phyloP scores from a whole-genome alignment of 2,329 filamentous ascomycete genomes.

The Ophiostoma sp. region DNA sequence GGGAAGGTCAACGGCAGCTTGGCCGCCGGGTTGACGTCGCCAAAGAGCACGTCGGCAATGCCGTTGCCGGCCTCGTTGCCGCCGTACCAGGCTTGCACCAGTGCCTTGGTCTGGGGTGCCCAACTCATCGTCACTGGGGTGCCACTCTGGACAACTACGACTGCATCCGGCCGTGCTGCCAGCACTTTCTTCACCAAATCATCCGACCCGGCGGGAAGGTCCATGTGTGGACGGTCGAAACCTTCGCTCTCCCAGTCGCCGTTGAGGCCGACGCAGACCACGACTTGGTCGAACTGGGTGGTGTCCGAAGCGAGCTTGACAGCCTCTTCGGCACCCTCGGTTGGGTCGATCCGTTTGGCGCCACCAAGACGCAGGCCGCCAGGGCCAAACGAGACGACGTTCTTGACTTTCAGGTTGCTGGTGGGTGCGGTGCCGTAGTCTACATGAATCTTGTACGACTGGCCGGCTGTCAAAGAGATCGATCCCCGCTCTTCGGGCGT shows the following conservation, averaged over 20 bases:
- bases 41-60: constrained; percentile 63
- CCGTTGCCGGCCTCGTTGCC: constrained; percentile 67
- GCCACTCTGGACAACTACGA: constrained; percentile 61
- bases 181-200: constrained; percentile 50
- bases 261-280: constrained; percentile 62
- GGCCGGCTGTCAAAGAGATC: constrained; percentile 34
- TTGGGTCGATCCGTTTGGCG: constrained; percentile 24
- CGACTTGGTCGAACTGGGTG: constrained; percentile 56
- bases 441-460: constrained; percentile 37
- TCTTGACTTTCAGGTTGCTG: constrained; percentile 17
- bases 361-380: constrained; percentile 41
- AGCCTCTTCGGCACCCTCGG: constrained; percentile 24
- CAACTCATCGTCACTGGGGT: constrained; percentile 58
- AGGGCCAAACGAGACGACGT: constrained; percentile 47
- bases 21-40: constrained; percentile 60
- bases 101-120: constrained; percentile 48
- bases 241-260: constrained; percentile 35
- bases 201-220: constrained; percentile 28
- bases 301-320: constrained; percentile 38
- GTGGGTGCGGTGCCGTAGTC: constrained; percentile 29
- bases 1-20: constrained; percentile 77
- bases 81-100: constrained; percentile 64
- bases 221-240: constrained; percentile 30
- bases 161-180: constrained; percentile 55
- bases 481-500: constrained; percentile 38